Evolutionary conservation across 257 asterid genomes (phyloP).

Genomic region (Gardenia jasminoides): DNA sequence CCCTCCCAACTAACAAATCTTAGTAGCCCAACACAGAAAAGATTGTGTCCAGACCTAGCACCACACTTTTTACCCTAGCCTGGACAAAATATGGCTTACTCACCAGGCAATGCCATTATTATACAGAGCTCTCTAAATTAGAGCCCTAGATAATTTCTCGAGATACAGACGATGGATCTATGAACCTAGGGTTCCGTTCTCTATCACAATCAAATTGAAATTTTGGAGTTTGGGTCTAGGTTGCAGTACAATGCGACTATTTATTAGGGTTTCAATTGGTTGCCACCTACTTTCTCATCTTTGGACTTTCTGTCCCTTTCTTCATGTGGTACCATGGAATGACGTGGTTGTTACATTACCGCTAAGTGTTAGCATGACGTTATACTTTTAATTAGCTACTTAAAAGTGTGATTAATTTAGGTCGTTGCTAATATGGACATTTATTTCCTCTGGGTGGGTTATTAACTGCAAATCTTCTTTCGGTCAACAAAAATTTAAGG

Average conservation of each 20-base stretch:
- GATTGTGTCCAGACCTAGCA: conserved; percentile 22
- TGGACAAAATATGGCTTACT: conserved; percentile 7
- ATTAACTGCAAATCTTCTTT: too few species aligned
- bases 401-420: not conserved
- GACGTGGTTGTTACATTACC: not conserved
- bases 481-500: too few species aligned
- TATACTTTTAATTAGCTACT: not conserved
- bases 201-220: conserved; percentile 13
- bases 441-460: too few species aligned
- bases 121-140: not conserved
- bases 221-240: not conserved
- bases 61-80: not conserved
- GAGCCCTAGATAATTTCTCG: too few species aligned
- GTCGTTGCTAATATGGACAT: not conserved
- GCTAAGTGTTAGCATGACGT: not conserved
- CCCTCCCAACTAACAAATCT: conserved; percentile 35
- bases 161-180: too few species aligned
- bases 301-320: not conserved
- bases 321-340: not conserved
- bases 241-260: not conserved
- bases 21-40: conserved; percentile 23
- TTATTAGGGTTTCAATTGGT: not conserved
- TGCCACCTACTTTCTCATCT: not conserved
- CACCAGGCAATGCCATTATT: conserved; percentile 26
- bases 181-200: too few species aligned